Evolutionary conservation across 2,329 filamentous ascomycete species (phyloP).

Genomic region (Pseudogymnoascus sp.): DNA sequence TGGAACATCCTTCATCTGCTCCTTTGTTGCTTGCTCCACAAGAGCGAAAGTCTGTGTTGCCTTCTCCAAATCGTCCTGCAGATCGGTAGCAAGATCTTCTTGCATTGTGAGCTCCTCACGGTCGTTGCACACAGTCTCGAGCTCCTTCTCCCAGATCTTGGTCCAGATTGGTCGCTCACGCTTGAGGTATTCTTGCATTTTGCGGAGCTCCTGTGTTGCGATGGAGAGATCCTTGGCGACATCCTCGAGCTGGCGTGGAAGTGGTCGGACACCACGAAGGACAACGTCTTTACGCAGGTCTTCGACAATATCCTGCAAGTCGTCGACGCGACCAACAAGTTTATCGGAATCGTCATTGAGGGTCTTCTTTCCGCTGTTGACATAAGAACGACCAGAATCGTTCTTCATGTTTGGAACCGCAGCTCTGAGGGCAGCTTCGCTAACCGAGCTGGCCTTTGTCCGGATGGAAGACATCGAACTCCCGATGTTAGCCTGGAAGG

Average conservation of each 20-base stretch:
- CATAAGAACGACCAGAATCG: conserved; percentile 75
- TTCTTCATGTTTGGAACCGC: conserved; percentile 64
- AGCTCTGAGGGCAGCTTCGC: conserved; percentile 63
- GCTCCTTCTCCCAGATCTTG: conserved; percentile 97
- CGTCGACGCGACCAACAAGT: conserved; percentile 86
- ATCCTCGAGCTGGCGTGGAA: conserved; percentile 80
- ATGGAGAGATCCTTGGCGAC: conserved; percentile 81
- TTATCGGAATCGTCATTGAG: conserved; percentile 82
- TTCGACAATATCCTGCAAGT: conserved; percentile 94
- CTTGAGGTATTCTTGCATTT: conserved; percentile 86
- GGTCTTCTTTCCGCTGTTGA: conserved; percentile 78
- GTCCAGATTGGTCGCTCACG: conserved; percentile 95
- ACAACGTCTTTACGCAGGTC: conserved; percentile 97
- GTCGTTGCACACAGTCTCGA: conserved; percentile 93
- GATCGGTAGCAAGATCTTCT: conserved; percentile 86
- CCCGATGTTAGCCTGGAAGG: conserved; percentile 81
- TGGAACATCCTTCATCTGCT: conserved; percentile 75
- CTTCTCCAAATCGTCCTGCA: conserved; percentile 93
- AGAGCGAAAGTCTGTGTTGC: conserved; percentile 87
- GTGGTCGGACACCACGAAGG: conserved; percentile 78
- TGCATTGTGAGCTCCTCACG: conserved; percentile 91
- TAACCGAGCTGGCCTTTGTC: conserved; percentile 73
- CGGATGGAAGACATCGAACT: conserved; percentile 79
- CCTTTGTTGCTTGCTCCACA: conserved; percentile 96
- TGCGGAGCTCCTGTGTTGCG: conserved; percentile 80